Percentiles rank a stretch among this genome's conserved stretches.
Conservation (phyloP, 805 yeast species). For the Kuraishia cidri region DNA sequence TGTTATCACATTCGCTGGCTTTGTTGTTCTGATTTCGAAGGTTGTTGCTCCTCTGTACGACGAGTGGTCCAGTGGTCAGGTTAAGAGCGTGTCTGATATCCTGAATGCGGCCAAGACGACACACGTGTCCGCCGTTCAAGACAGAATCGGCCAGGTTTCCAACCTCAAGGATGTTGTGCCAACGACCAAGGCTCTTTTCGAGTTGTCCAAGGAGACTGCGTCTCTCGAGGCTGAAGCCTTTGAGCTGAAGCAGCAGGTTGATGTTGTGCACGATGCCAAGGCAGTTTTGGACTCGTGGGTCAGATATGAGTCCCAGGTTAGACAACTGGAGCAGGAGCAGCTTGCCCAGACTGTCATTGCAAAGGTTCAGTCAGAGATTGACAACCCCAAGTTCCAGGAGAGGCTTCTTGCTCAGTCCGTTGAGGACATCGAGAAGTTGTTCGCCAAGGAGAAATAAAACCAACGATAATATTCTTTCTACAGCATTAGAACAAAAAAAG, state of each 20-base stretch:
- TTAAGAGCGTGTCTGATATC: slow-evolving; percentile 70
- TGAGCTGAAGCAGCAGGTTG: slow-evolving; percentile 86
- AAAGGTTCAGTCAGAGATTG: slow-evolving; percentile 78
- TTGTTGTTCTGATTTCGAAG: slow-evolving; percentile 71
- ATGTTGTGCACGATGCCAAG: slow-evolving; percentile 84
- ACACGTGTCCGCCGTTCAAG: slow-evolving; percentile 90
- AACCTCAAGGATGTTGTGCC: slow-evolving; percentile 87
- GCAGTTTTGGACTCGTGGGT: slow-evolving; percentile 98
- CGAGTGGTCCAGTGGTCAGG: slow-evolving; percentile 85
- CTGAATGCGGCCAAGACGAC: slow-evolving; percentile 82
- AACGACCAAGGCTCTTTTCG: slow-evolving; percentile 87
- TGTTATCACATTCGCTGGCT: slow-evolving; percentile 71
- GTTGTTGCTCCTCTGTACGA: slow-evolving; percentile 91
- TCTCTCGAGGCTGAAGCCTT: slow-evolving; percentile 91
- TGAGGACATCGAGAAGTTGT: slow-evolving; percentile 83
- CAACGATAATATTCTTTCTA: neutral
- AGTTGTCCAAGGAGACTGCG: slow-evolving; percentile 94
- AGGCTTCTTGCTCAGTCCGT: slow-evolving; percentile 85
- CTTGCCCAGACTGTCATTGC: slow-evolving; percentile 79
- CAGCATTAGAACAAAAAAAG: too few species aligned
- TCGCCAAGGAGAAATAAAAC: slow-evolving; percentile 27
- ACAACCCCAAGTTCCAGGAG: slow-evolving; percentile 89
- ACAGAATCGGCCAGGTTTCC: slow-evolving; percentile 81
- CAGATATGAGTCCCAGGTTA: slow-evolving; percentile 92
- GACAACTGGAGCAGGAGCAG: slow-evolving; percentile 93